Evolutionary conservation across 176 grass and related monocot species (phyloP), one percentile per base, ranked within the genome.

Genomic region (Musa schizocarpa): DNA sequence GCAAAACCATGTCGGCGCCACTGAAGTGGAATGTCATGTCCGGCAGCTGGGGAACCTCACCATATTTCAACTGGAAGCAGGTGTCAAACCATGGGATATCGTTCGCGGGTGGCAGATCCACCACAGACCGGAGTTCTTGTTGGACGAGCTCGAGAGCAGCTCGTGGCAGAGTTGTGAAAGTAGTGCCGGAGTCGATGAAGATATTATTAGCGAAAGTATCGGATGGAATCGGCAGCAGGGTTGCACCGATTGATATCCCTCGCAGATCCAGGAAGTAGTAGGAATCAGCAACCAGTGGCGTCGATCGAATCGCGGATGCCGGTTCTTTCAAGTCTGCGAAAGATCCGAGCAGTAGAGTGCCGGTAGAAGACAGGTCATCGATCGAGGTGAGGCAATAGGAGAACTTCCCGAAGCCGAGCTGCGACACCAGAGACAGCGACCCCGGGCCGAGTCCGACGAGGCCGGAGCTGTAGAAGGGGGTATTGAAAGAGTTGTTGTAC

Each of bases 1-100:
- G 80, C 16, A 96, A 81, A 23, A 73, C 84, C 92, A 96, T 86
- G 69, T 81, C 81, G 0, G 86, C 79, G 61, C 86, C 88, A 14
- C 70, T 78, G 22, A 91, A 96, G 63, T 82, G 87, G 63, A 84
- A 57, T n/a, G 26, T 82, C 73, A 91, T 81, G 75, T 59, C 54
- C 16, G 88, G 86, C 82, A 91, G 70, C 54, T 20, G 48, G 43
- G 82, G 86, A 6, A 72, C 77, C 52, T 64, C 23, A 11, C 88
- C 67, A 14, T 9, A 0, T 2, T 81, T 52, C 56, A 89, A 57
- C 26, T 17, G 62, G 84, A 83, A 91, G 84, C 92, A 96, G 13
- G 86, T 72, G 73, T 89, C 79, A 11, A 91, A 83, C 5, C 69
- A 75, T 54, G 74, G 72, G 10, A 74, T 53, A 2, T 85, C 74